A percentile compares a stretch with the other conserved stretches of the same genome.
These are phyloP conservation scores for Colletotrichum melonis DNA, from an alignment of 2,329 filamentous ascomycete genomes.

Conservation along the genomic window DNA sequence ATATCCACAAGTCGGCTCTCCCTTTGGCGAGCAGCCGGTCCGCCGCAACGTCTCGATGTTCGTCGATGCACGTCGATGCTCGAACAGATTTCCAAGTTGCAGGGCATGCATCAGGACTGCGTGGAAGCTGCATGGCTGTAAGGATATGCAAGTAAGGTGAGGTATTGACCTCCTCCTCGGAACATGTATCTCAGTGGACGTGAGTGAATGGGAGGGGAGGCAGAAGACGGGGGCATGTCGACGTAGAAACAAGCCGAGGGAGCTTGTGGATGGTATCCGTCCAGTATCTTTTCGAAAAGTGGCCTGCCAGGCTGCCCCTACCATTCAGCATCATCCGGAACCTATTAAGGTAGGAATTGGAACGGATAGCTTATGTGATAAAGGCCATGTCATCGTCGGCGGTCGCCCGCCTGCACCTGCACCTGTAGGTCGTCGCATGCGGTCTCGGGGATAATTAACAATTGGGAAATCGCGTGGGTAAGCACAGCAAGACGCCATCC, in stretches of 20 bases:
- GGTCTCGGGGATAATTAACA: not conserved
- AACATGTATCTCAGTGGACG: not conserved
- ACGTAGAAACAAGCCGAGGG: constrained; percentile 11
- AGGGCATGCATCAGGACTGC: not conserved
- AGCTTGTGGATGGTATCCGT: constrained; percentile 8
- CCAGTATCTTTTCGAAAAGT: not conserved
- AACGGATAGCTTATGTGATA: not conserved
- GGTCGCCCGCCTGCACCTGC: not conserved
- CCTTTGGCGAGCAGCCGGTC: not conserved
- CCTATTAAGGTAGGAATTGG: not conserved
- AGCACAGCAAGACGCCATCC: constrained; percentile 20
- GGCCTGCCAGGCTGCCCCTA: constrained; percentile 14
- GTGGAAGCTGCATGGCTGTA: not conserved
- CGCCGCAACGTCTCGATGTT: not conserved
- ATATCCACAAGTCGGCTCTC: not conserved
- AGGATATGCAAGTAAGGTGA: not conserved
- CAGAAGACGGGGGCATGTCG: constrained; percentile 3
- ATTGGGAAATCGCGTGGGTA: constrained; percentile 12
- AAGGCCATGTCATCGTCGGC: not conserved
- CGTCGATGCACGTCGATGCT: too few relatives aligned
- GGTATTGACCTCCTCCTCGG: not conserved
- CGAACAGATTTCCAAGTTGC: not conserved
- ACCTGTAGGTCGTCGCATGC: not conserved
- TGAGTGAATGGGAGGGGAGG: not conserved
- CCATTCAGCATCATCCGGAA: not conserved